Evolutionary conservation across 768 basidiomycete genomes (phyloP).

Genomic region (Lyophyllum decastes): DNA sequence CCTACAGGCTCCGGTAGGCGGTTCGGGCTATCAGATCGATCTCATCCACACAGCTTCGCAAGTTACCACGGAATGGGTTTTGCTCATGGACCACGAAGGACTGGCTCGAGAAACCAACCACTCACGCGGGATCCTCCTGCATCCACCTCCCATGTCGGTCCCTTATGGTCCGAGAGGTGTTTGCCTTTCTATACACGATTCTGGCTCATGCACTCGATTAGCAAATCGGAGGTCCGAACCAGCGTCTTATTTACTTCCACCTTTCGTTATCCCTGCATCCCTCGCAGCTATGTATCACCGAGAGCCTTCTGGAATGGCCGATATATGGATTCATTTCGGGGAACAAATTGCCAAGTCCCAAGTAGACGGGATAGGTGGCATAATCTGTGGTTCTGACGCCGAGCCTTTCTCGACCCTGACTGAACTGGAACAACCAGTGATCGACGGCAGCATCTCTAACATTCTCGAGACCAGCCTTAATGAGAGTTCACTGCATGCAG

Average conservation of each 20-base stretch:
- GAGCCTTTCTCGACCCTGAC: background rate
- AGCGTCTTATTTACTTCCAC: conserved; percentile 59
- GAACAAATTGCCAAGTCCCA: conserved; percentile 24
- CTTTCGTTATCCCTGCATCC: conserved; percentile 51
- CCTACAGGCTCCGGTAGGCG: conserved; percentile 31
- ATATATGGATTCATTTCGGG: conserved; percentile 28
- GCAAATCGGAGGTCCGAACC: conserved; percentile 29
- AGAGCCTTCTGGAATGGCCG: conserved; percentile 26
- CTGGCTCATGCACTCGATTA: conserved; percentile 29
- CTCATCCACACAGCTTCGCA: conserved; percentile 38
- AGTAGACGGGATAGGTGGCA: conserved; percentile 36
- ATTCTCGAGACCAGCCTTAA: background rate
- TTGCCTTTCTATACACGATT: conserved; percentile 21
- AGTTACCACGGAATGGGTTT: conserved; percentile 47
- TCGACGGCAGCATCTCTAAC: background rate
- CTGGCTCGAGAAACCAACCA: conserved; percentile 33
- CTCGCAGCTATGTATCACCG: conserved; percentile 18
- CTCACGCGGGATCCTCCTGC: conserved; percentile 40
- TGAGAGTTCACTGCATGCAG: background rate
- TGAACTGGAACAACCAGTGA: conserved; percentile 9
- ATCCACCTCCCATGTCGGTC: conserved; percentile 34
- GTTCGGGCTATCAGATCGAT: conserved; percentile 21
- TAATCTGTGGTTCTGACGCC: conserved; percentile 25
- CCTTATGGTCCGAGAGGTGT: conserved; percentile 46
- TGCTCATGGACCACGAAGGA: conserved; percentile 52